Base-by-base conservation (phyloP, 23 red algal genomes). In the Chondrus crispus region DNA sequence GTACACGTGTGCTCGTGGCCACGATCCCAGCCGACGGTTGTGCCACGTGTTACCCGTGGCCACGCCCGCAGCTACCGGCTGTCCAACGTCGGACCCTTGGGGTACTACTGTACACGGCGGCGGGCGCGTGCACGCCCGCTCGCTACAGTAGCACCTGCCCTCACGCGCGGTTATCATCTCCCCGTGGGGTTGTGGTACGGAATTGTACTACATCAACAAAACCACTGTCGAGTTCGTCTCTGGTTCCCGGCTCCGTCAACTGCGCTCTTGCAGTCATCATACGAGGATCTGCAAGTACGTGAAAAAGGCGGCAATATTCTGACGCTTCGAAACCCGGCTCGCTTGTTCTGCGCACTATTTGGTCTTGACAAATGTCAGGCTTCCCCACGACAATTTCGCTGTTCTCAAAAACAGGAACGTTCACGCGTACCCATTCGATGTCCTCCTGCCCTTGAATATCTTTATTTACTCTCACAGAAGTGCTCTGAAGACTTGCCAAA, bases 271-370 rank as follows among this genome's bases (percentile, higher is more conserved):
- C 18, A 44, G 50, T 46, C 44, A 35, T 66, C 20, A 89, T 46
- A 2, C 68, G 68, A 48, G 63, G 49, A 43, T 89, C 85, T 5
- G 68, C 46, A 4, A 89, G 71, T n/a, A 58, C 85, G 57, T 89
- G 68, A 55, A 89, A 54, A 12, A 76, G 52, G 49, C 48, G 42
- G 46, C 85, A 89, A 43, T 89, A 89, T 46, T 89, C 66, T 22
- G 39, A 62, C 22, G 63, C 85, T 16, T 51, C 69, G 52, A 89
- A 89, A 2, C 19, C 29, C 11, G 60, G 57, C n/a, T 55, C 51
- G 14, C 1, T 14, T n/a, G 51, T 0, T 18, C 51, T 18, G n/a
- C 16, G 14, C n/a, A 55, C 14, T 0, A 55, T n/a, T 14, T 1
- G 16, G 14, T 0, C 0, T 0, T 55, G 14, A 14, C 16, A 14